These are phyloP conservation scores for Thalassiosira delicatula DNA, from an alignment of 352 stramenopile genomes.

Conservation along the genomic window DNA sequence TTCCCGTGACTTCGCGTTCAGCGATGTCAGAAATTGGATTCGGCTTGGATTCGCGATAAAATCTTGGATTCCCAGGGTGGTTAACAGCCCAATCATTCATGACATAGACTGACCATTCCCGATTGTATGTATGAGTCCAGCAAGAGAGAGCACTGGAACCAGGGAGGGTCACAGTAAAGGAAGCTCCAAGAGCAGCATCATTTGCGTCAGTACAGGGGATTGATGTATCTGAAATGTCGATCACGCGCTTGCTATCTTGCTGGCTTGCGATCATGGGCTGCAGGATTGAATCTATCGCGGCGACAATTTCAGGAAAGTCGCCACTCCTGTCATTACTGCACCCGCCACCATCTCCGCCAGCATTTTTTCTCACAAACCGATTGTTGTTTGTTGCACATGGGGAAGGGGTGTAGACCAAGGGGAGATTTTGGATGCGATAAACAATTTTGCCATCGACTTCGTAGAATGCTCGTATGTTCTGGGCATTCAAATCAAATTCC, in stretches of 20 bases:
- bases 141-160: conserved; percentile 21
- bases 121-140: conserved; percentile 50
- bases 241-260: conserved; percentile 30
- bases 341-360: conserved; percentile 15
- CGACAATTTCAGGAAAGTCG: conserved; percentile 35
- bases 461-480: conserved; percentile 52
- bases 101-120: conserved; percentile 50
- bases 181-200: conserved; percentile 32
- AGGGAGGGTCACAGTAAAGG: conserved; percentile 52
- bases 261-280: neutral
- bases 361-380: conserved; percentile 58
- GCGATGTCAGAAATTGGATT: conserved; percentile 50
- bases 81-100: conserved; percentile 47
- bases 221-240: conserved; percentile 35
- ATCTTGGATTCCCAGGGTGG: conserved; percentile 47
- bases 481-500: conserved; percentile 41
- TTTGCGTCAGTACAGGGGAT: conserved; percentile 24
- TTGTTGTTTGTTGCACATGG: conserved; percentile 24
- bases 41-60: conserved; percentile 30
- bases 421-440: conserved; percentile 50
- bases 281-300: conserved; percentile 21
- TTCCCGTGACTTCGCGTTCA: conserved; percentile 41
- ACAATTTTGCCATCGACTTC: conserved; percentile 51
- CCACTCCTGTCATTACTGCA: conserved; percentile 22
- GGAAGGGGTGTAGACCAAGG: conserved; percentile 36